A percentile compares a stretch with the other conserved stretches of the same genome.
phyloP scores from a whole-genome alignment of 257 asterid genomes.

The Eustoma russellianum region DNA sequence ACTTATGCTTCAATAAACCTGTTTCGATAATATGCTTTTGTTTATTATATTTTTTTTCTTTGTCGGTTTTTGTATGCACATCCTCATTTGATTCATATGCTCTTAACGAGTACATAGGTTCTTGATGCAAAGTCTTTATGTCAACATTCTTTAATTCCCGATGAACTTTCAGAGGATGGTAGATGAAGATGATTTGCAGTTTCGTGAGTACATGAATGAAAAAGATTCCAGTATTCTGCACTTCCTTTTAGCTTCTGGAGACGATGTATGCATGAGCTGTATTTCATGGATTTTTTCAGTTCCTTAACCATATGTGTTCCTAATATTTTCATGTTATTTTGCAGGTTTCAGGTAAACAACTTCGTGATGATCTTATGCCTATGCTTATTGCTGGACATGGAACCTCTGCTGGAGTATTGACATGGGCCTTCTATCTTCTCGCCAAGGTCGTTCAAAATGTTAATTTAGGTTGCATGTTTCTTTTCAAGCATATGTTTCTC shows the following conservation, averaged over 20 bases:
- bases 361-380: constrained; percentile 97
- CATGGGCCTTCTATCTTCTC: constrained; percentile 98
- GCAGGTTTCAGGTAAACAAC: constrained; percentile 97
- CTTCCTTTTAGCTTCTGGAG: constrained; percentile 91
- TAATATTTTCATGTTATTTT: constrained; percentile 25
- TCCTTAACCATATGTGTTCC: constrained; percentile 11
- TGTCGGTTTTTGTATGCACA: not conserved
- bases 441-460: constrained; percentile 36
- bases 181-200: constrained; percentile 91
- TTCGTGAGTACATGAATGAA: constrained; percentile 95
- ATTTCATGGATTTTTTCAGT: constrained; percentile 11
- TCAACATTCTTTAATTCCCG: not conserved
- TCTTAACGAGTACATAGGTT: not conserved
- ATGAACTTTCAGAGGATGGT: constrained; percentile 72
- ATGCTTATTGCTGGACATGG: constrained; percentile 98
- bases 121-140: not conserved
- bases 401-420: constrained; percentile 95
- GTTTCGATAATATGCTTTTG: no score
- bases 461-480: no score
- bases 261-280: constrained; percentile 52
- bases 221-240: constrained; percentile 98
- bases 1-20: no score
- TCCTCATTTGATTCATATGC: not conserved
- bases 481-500: no score
- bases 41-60: no score